Conservation (phyloP, 345 rosid genomes). For the Syzygium jambos region DNA sequence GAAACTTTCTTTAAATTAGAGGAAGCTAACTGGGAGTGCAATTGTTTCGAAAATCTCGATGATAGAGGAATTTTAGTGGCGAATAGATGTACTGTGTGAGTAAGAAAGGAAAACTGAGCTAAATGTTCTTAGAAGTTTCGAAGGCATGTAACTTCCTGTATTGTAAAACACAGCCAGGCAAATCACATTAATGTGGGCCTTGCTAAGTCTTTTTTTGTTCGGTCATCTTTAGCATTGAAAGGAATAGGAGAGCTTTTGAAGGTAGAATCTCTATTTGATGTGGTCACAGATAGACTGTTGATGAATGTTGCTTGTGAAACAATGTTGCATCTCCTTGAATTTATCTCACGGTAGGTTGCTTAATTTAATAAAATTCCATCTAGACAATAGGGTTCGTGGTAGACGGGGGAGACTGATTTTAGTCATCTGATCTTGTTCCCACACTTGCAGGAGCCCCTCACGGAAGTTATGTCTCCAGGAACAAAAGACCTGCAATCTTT, state of each 20-base stretch:
- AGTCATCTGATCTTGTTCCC: background rate
- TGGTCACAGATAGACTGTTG: background rate
- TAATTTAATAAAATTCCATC: background rate
- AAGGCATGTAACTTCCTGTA: background rate
- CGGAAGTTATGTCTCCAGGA: slow-evolving; percentile 88
- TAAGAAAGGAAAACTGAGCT: background rate
- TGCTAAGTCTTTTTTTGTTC: background rate
- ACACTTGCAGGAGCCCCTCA: slow-evolving; percentile 74
- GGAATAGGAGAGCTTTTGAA: background rate
- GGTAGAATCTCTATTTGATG: background rate
- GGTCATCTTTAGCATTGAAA: background rate
- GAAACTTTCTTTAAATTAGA: background rate
- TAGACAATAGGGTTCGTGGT: background rate
- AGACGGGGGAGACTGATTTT: background rate
- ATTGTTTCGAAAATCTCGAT: background rate
- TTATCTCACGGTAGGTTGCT: background rate
- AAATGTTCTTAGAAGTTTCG: background rate
- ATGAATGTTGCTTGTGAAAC: background rate
- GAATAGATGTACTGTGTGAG: background rate
- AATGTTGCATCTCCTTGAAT: background rate
- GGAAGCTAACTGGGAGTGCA: background rate
- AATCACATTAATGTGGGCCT: background rate
- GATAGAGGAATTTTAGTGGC: background rate
- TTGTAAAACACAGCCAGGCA: background rate
- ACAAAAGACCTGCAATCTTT: slow-evolving; percentile 75